These are phyloP conservation scores for Cladosporium sp. DNA, from an alignment of 2,329 filamentous ascomycete genomes.

Conservation along the genomic window DNA sequence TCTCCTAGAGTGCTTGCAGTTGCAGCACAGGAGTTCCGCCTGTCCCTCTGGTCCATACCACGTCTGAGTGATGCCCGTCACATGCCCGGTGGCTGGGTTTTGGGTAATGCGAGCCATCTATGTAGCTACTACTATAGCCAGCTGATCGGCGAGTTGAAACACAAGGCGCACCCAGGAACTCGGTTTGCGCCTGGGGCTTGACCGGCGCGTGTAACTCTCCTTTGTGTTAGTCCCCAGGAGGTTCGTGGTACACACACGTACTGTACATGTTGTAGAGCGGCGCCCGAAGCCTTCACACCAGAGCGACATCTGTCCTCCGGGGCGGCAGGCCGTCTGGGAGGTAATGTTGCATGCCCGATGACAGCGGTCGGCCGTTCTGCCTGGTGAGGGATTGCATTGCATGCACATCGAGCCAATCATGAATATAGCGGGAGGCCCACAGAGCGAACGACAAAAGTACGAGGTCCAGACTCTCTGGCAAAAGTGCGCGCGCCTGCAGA, in stretches of 20 bases:
- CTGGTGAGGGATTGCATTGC: constrained; percentile 3
- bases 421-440: background rate
- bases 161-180: constrained; percentile 13
- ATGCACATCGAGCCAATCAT: constrained; percentile 6
- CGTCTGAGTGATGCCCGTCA: background rate
- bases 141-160: constrained; percentile 7
- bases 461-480: constrained; percentile 4
- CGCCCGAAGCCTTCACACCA: background rate
- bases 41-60: background rate
- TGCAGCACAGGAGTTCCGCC: constrained; percentile 1
- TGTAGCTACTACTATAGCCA: background rate
- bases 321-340: no score
- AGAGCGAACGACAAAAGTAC: background rate
- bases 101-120: background rate
- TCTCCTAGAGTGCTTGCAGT: constrained; percentile 8
- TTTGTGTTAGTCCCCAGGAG: constrained; percentile 3
- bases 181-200: constrained; percentile 10
- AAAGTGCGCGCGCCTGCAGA: constrained; percentile 5
- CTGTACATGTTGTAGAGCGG: background rate
- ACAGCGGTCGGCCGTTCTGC: background rate
- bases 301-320: background rate
- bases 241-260: constrained; percentile 11
- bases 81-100: constrained; percentile 9
- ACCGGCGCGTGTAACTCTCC: constrained; percentile 10
- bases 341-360: constrained; percentile 7